A percentile compares a stretch with the other conserved stretches of the same genome.
These are phyloP conservation scores for Calycina herbarum DNA, from an alignment of 2,329 filamentous ascomycete species.

Conservation along the genomic window DNA sequence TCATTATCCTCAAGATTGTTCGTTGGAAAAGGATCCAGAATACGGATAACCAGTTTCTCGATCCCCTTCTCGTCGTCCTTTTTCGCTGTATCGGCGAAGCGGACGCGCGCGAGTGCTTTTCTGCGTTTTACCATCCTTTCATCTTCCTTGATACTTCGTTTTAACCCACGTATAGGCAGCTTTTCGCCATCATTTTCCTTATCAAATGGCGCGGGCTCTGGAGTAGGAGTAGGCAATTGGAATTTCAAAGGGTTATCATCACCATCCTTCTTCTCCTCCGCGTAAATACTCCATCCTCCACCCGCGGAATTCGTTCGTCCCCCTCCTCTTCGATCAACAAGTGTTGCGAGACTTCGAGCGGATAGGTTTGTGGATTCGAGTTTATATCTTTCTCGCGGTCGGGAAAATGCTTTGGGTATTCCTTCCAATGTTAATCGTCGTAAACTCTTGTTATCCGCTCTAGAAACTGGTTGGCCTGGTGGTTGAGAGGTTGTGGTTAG, in stretches of 20 bases:
- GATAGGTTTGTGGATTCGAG: constrained; percentile 67
- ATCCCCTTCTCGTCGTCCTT: constrained; percentile 59
- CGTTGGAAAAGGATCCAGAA: constrained; percentile 58
- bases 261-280: constrained; percentile 51
- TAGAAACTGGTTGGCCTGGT: constrained; percentile 40
- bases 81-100: constrained; percentile 66
- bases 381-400: constrained; percentile 69
- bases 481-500: constrained; percentile 56
- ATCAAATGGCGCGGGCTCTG: constrained; percentile 45
- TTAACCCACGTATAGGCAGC: constrained; percentile 23
- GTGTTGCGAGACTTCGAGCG: constrained; percentile 68
- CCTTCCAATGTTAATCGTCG: constrained; percentile 73
- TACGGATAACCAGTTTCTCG: constrained; percentile 59
- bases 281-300: constrained; percentile 79
- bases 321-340: constrained; percentile 68
- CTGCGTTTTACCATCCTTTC: constrained; percentile 54
- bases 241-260: constrained; percentile 52
- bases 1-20: constrained; percentile 28
- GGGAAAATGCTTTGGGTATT: constrained; percentile 78
- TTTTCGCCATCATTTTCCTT: constrained; percentile 24
- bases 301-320: constrained; percentile 70
- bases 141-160: constrained; percentile 35
- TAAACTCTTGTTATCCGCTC: constrained; percentile 59
- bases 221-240: constrained; percentile 35
- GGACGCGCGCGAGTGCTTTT: constrained; percentile 60